Base-by-base conservation (phyloP, 768 basidiomycete species). In the Boletus rufocinnamomeus region DNA sequence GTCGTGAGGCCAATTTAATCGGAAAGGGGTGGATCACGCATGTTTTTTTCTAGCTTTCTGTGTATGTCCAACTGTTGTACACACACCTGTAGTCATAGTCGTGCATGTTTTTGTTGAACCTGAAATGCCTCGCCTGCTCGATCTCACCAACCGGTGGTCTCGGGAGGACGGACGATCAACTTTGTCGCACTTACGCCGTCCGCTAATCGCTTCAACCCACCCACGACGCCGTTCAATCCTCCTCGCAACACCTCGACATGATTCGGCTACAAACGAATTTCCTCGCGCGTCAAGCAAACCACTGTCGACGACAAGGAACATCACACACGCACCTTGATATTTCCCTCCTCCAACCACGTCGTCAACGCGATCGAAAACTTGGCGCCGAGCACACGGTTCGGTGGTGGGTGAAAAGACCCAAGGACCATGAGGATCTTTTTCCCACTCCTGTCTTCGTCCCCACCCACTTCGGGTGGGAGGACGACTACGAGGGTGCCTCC, bases 161-260 rank as follows among this genome's bases (percentile, higher is more conserved):
- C 35, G 16, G 35, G 35, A 37, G 35, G 35, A 37, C 1, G 35
- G 17, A 37, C 6, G 16, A 37, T 62, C 16, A 80, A 49, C 64
- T 79, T 81, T 27, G 66, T 67, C 4, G 70, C 79, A 46, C 77
- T 80, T 4, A 79, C 58, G 7, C 75, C 68, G 1, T 52, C 52
- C 57, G 66, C 63, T 50, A 80, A 44, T 45, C 63, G 63, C 41
- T 70, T 61, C 50, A 81, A 43, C 4, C 72, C 77, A 37, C 55
- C 65, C 0, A 52, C 56, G 9, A 80, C 64, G 1, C 73, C 78
- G 1, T 63, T 64, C n/a, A 80, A 56, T 0, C 80, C 79, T 25
- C 68, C 66, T 0, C 70, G 69, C 17, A 81, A 53, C 9, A 78
- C 69, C 54, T 79, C 75, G 11, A 76, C 64, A 37, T 62, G 60